Evolutionary conservation across 2,329 filamentous ascomycete genomes (phyloP), one percentile per base, ranked within the genome.

Genomic region (Drechslerella coelobrocha): DNA sequence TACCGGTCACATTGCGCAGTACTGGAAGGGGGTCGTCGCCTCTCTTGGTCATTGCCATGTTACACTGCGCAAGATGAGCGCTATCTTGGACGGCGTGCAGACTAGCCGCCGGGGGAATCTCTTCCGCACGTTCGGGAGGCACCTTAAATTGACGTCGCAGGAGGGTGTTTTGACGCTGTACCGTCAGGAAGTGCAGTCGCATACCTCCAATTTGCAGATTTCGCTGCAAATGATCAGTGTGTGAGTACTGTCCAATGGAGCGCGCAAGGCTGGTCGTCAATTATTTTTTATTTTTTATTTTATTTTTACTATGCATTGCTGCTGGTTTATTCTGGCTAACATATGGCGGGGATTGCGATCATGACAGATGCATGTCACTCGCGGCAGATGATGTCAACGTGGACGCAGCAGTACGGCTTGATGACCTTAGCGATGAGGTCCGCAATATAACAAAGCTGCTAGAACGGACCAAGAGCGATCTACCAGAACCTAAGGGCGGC

Each of bases 361-460:
- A 27, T 14, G 2, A 43, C 65, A 71, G 59, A 4, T 71, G 66
- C 51, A 31, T 71, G 37, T 71, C 66, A 48, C 59, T 71, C 53
- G 53, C 66, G 56, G 57, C 66, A 19, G 66, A 71, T 55, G 66
- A 71, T 17, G 39, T 60, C 59, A 71, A 71, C 45, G 59, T 47
- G 47, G 66, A 71, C 54, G 39, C 59, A 5, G 57, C 66, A 54
- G 66, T 71, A 23, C 66, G 66, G 24, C 59, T 71, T 47, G 66
- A 71, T 54, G 66, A 71, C 10, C 39, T 71, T 53, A 71, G 66
- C 66, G 66, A 71, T 56, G 66, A 71, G 17, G 66, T 71, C 10
- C 59, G 59, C 29, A 71, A 71, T 60, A 71, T 71, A 39, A 54
- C 19, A 31, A 59, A 57, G 19, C 27, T 63, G 53, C 59, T 71